Base-by-base conservation (phyloP, 805 yeast genomes). In the Wickerhamomyces bisporus region DNA sequence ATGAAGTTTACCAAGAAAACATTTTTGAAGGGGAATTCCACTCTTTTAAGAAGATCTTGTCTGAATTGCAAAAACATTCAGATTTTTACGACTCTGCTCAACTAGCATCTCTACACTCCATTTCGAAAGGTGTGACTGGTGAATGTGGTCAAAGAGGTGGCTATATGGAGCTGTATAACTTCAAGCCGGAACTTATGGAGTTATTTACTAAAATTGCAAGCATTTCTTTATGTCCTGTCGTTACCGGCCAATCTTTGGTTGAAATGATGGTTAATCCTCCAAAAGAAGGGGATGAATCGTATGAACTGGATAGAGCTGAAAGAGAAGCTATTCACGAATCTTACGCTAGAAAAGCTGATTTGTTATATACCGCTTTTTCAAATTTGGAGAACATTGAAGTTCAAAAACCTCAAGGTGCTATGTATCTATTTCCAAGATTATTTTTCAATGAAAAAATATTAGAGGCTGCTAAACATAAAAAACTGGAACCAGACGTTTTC, bases 81-180 rank as follows among this genome's bases (percentile, higher is more conserved):
- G 32, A 80, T 16, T 50, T 61, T 24, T 91, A 77, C 60, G 73
- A 73, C 34, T 68, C 77, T 43, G 91, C 93, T 28, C 95, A 87
- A 59, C 71, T 93, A 41, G 97, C 94, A 3, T 89, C 98, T 2
- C 68, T 93, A 50, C 98, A 93, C 62, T 88, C 98, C n/a, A 87
- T 95, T 30, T 91, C 98, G 11, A 93, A 93, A 64, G 99, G 99
- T 61, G 87, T 88, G 50, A 75, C 87, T 45, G 99, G 98, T 45
- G 99, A 93, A 65, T 93, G 99, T 73, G 99, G 99, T 43, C 98
- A 93, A 68, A 80, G 99, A 65, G 99, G 98, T 53, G 99, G 99
- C 6, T 93, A 89, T 69, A 85, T 93, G 93, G 99, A 93, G 64
- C 65, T 89, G 7, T 74, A 81, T 10, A 96, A 96, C 1, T 85